These are phyloP conservation scores for Protomyces gravidus DNA, from an alignment of 1,139 yeast genomes.

Conservation along the genomic window DNA sequence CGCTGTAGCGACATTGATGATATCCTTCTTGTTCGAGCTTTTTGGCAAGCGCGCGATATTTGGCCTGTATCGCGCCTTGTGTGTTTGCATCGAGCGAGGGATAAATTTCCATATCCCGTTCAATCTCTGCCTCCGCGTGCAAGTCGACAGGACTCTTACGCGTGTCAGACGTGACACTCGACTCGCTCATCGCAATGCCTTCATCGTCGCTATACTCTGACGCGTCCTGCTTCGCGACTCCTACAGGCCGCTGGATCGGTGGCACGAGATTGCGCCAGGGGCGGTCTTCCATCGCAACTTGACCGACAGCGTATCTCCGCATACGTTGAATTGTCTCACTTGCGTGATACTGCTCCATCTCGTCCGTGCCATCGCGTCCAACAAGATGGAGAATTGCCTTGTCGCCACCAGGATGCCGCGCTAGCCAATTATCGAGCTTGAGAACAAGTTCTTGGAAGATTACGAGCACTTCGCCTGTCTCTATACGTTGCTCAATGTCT, in stretches of 20 bases:
- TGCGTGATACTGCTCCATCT: constrained; percentile 70
- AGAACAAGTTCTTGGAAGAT: constrained; percentile 60
- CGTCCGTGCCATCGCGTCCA: constrained; percentile 87
- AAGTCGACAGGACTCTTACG: constrained; percentile 2
- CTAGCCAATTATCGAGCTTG: constrained; percentile 65
- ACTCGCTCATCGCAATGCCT: constrained; percentile 20
- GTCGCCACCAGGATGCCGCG: constrained; percentile 82
- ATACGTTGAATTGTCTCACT: constrained; percentile 54
- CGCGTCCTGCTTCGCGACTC: background rate
- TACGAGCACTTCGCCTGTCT: constrained; percentile 61
- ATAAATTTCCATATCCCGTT: constrained; percentile 50
- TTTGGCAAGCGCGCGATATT: constrained; percentile 61
- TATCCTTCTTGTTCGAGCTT: constrained; percentile 54
- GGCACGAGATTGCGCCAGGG: constrained; percentile 74
- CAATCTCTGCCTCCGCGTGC: constrained; percentile 39
- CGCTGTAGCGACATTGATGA: constrained; percentile 69
- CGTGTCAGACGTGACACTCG: constrained; percentile 1
- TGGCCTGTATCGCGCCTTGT: constrained; percentile 53
- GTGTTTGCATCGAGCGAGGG: constrained; percentile 68
- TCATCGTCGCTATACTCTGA: constrained; percentile 18
- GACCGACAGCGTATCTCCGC: constrained; percentile 58
- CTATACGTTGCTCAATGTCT: constrained; percentile 11
- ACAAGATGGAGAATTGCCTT: constrained; percentile 77
- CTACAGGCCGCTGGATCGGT: constrained; percentile 79
- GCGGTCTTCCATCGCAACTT: constrained; percentile 44